A percentile compares a stretch with the other conserved stretches of the same genome.
These are phyloP conservation scores for Flaveria brownii DNA, from an alignment of 129 eudicot genomes.

Conservation along the genomic window DNA sequence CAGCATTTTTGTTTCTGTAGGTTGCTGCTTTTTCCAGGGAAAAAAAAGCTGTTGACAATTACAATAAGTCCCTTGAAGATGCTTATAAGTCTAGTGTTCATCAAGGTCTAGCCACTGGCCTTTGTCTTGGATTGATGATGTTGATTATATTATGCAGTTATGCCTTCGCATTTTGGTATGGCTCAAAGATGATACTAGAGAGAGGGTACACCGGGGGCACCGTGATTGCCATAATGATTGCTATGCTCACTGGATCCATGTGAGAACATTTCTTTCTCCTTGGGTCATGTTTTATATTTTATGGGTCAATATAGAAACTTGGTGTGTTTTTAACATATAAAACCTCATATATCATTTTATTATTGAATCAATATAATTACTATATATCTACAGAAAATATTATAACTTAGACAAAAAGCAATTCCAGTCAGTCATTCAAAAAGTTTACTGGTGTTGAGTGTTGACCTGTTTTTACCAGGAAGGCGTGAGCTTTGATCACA, in stretches of 20 bases:
- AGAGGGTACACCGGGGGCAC: constrained; percentile 61
- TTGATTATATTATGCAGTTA: constrained; percentile 47
- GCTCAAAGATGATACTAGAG: constrained; percentile 55
- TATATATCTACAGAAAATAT: too few relatives aligned
- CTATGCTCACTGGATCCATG: constrained; percentile 73
- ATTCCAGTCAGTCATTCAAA: too few relatives aligned
- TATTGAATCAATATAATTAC: too few relatives aligned
- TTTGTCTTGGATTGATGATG: constrained; percentile 60
- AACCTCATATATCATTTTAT: too few relatives aligned
- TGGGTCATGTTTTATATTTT: too few relatives aligned
- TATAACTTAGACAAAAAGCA: too few relatives aligned
- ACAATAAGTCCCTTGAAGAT: constrained; percentile 52
- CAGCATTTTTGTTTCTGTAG: constrained; percentile 25
- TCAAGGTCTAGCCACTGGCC: constrained; percentile 68
- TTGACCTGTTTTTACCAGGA: too few relatives aligned
- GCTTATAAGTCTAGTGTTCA: constrained; percentile 62
- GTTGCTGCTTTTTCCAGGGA: constrained; percentile 83
- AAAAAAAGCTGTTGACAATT: constrained; percentile 62
- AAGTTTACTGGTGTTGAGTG: too few relatives aligned
- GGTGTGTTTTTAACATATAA: background rate
- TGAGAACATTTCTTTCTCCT: constrained; percentile 30
- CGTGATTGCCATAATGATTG: constrained; percentile 58
- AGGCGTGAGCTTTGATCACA: too few relatives aligned
- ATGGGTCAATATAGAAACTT: too few relatives aligned
- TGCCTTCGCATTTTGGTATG: constrained; percentile 72